Base-by-base conservation (phyloP, 805 yeast species). In the Myxozyma kluyveri region DNA sequence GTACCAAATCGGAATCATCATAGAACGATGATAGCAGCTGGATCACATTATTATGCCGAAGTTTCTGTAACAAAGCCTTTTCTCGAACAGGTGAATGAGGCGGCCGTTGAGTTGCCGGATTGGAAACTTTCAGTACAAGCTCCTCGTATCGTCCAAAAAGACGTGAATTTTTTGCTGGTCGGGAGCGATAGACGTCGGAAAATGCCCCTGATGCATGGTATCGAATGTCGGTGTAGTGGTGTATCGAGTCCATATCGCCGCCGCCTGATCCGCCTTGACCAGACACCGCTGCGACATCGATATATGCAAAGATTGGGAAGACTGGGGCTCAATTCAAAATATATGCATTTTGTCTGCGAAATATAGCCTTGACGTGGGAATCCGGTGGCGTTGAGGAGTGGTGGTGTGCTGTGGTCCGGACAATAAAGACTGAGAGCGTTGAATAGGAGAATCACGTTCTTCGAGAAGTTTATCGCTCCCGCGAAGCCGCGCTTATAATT, bases 51-150 rank as follows among this genome's bases (percentile, higher is more conserved):
- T 45, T 48, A 32, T 47, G 47, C 23, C 54, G 47, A 22, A 60
- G 49, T 37, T 67, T 33, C 32, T 54, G 47, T 36, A 81, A 61
- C 2, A 79, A 61, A 23, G 63, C 65, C 32, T 77, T 57, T 61
- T 81, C 86, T 40, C 69, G 71, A 21, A 69, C 49, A n/a, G 78
- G 71, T 52, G 69, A 69, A 59, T 81, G 86, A 1, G 86, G 86
- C 2, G 80, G 76, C 18, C 67, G 64, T 49, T 77, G 80, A 37
- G 75, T 79, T 40, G 75, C 81, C 3, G 76, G 75, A 17, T 75
- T 74, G 1, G 76, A 71, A 18, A 74, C 63, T 60, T 81, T 81
- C 39, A 81, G 55, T 0, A 81, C 84, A 6, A 69, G 73, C 23
- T 35, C 43, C 36, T 19, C 3, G n/a, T 32, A 22, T 5, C 10